A percentile compares a stretch with the other conserved stretches of the same genome.
These are phyloP conservation scores for Suillus brevipes DNA, from an alignment of 768 basidiomycete genomes.

Conservation along the genomic window DNA sequence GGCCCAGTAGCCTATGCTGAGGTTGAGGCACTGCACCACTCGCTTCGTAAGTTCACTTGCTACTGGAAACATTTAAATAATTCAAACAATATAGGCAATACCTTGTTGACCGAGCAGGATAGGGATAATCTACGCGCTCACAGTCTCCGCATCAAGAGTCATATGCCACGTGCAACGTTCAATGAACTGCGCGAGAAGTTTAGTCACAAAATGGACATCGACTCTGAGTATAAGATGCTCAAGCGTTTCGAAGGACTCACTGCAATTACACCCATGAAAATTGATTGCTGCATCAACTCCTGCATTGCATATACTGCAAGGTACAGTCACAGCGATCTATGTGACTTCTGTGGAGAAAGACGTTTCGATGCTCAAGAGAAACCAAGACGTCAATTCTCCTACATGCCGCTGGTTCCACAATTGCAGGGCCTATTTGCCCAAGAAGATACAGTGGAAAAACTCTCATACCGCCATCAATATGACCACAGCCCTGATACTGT, in stretches of 20 bases:
- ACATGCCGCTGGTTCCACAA: conserved; percentile 41
- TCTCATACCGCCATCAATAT: conserved; percentile 23
- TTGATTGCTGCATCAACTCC: conserved; percentile 1
- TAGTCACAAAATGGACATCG: neutral
- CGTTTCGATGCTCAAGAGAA: neutral
- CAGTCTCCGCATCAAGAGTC: neutral
- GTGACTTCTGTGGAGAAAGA: conserved; percentile 2
- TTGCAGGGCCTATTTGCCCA: conserved; percentile 28
- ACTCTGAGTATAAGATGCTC: conserved; percentile 1
- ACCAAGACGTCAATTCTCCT: conserved; percentile 27
- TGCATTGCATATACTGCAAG: conserved; percentile 6
- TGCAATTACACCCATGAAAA: neutral
- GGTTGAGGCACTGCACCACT: neutral
- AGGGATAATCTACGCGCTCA: neutral
- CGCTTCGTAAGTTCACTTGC: neutral
- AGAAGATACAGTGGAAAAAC: conserved; percentile 23
- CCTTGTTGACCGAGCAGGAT: neutral
- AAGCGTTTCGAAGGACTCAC: neutral
- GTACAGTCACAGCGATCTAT: conserved; percentile 1
- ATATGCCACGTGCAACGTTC: neutral
- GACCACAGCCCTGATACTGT: neutral
- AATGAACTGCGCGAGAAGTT: neutral
- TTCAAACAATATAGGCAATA: neutral
- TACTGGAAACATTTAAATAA: neutral
- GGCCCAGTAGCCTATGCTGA: neutral